Base-by-base conservation (phyloP, 2,329 filamentous ascomycete genomes). In the Alternaria sp. region DNA sequence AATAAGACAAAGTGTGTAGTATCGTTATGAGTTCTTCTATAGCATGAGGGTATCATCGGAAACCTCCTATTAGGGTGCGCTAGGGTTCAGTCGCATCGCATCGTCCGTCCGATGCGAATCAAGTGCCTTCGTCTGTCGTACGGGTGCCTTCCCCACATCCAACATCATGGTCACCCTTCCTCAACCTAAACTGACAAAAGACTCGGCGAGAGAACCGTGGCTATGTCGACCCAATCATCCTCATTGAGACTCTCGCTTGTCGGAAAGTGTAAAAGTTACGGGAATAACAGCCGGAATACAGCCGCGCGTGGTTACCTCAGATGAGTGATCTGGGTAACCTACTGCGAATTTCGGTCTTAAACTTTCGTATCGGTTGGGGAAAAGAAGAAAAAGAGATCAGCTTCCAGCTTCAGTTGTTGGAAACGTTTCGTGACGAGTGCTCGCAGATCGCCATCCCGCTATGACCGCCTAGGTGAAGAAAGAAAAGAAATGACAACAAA, bases 11-110 rank as follows among this genome's bases (percentile, higher is more conserved):
- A 30, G 6, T 37, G 11, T 23, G 25, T 26, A 60, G 15, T 49
- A 59, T 63, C 55, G 57, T 63, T 55, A 55, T 59, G 44, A 49
- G 46, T 63, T 63, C 55, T 63, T 63, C 56, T 60, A 63, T 60
- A 45, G 49, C 21, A 58, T 53, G 47, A 60, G 60, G 60, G 55
- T 63, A 63, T 60, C 60, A 28, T 63, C 30, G 60, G 41, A 59
- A 59, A 44, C 50, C 60, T 53, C 56, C 30, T 41, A 55, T 63
- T 55, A 63, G 56, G 44, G 56, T 63, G 59, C 60, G 59, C 43
- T 59, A 46, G 41, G 53, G 54, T 43, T 46, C 55, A 55, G 49
- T 60, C 44, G 58, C 58, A 55, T 49, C 37, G 55, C 56, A 43
- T 55, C 20, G 43, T 49, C 26, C 25, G 21, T 50, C 21, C 26